Conservation (phyloP, 2,329 filamentous ascomycete genomes). For the Cladosporium sphaerospermum region DNA sequence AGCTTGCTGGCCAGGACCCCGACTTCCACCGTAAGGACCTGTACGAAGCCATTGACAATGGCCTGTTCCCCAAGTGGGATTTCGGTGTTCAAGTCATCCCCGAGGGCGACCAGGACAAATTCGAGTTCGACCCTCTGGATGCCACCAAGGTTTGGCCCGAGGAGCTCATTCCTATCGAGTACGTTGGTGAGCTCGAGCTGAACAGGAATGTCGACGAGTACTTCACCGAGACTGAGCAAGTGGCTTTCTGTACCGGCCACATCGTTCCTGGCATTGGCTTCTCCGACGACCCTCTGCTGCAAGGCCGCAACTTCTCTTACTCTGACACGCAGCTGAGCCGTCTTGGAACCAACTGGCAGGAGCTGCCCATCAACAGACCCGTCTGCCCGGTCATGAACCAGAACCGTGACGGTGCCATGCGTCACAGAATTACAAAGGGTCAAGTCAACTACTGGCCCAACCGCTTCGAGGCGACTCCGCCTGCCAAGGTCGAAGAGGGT, state of each 20-base stretch:
- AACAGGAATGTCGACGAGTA: conserved; percentile 76
- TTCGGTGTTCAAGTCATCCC: conserved; percentile 75
- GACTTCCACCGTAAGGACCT: conserved; percentile 79
- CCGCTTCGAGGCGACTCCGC: conserved; percentile 57
- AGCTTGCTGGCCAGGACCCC: conserved; percentile 67
- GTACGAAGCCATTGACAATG: conserved; percentile 64
- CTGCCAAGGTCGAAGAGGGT: conserved; percentile 56
- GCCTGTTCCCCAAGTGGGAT: conserved; percentile 68
- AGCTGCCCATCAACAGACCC: conserved; percentile 70
- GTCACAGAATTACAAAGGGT: conserved; percentile 67
- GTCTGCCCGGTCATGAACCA: conserved; percentile 29
- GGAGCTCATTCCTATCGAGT: conserved; percentile 64
- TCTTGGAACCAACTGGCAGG: conserved; percentile 68
- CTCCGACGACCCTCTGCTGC: conserved; percentile 66
- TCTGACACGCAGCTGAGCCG: conserved; percentile 64
- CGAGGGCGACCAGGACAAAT: conserved; percentile 65
- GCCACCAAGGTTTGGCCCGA: conserved; percentile 84
- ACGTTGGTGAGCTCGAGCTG: conserved; percentile 72
- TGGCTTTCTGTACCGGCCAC: conserved; percentile 75
- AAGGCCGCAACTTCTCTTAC: conserved; percentile 66
- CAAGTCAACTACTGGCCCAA: conserved; percentile 78
- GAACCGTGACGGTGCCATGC: conserved; percentile 44
- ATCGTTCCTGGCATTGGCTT: conserved; percentile 73
- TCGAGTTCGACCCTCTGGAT: conserved; percentile 80
- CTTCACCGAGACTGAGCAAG: conserved; percentile 77